Percentiles rank a stretch among this genome's conserved stretches.
phyloP scores from a whole-genome alignment of 176 grass and related monocot genomes.

The Musa acuminata region DNA sequence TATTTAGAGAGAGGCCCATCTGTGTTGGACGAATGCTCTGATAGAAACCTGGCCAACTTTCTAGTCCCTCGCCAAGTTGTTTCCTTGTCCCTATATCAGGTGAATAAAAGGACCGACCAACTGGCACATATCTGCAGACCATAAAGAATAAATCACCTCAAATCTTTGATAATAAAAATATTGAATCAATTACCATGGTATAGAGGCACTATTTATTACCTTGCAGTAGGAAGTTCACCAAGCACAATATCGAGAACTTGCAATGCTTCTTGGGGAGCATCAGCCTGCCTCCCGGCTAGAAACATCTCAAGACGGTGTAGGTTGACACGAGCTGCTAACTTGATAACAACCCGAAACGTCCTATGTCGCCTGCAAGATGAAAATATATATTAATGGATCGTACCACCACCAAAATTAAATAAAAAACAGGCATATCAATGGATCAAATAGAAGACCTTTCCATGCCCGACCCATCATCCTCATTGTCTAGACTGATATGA shows the following conservation, averaged over 20 bases:
- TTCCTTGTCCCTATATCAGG: constrained; percentile 59
- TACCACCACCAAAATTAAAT: background rate
- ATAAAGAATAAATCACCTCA: background rate
- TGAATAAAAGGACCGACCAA: constrained; percentile 75
- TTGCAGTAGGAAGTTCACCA: constrained; percentile 66
- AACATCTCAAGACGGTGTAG: constrained; percentile 61
- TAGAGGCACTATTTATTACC: constrained; percentile 17
- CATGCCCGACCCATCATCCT: constrained; percentile 51
- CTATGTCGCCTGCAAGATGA: constrained; percentile 42
- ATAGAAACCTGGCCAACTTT: constrained; percentile 88
- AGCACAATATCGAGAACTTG: constrained; percentile 92
- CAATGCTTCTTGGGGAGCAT: constrained; percentile 76
- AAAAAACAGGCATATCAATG: background rate
- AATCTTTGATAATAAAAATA: background rate
- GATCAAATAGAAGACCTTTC: constrained; percentile 32
- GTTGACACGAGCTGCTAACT: constrained; percentile 57
- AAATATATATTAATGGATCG: background rate
- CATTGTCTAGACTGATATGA: constrained; percentile 47
- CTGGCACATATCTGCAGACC: constrained; percentile 44
- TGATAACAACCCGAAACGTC: constrained; percentile 64
- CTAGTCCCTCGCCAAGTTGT: constrained; percentile 68
- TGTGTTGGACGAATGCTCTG: constrained; percentile 92
- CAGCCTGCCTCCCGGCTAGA: constrained; percentile 61
- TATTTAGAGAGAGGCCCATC: constrained; percentile 89
- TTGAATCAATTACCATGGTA: too few species aligned